These are phyloP conservation scores for Elymus sibiricus DNA, from an alignment of 176 grass and related monocot genomes.

Conservation along the genomic window DNA sequence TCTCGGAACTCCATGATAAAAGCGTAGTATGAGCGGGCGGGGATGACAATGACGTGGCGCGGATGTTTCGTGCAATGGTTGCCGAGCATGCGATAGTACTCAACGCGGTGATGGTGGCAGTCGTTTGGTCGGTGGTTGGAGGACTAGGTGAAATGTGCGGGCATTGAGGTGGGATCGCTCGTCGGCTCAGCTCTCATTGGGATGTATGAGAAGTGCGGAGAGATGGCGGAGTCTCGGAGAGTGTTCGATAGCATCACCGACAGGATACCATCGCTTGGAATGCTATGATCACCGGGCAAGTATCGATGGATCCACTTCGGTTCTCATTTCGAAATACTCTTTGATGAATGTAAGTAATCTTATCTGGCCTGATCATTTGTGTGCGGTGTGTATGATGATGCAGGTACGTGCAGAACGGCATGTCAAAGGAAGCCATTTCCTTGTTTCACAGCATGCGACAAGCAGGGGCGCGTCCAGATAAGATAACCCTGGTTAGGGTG, in stretches of 20 bases:
- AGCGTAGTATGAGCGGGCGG: neutral
- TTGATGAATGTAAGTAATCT: neutral
- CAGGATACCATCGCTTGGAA: conserved; percentile 72
- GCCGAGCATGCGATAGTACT: neutral
- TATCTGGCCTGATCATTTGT: conserved; percentile 2
- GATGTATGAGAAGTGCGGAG: conserved; percentile 41
- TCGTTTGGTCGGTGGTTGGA: conserved; percentile 56
- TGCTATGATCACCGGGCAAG: conserved; percentile 86
- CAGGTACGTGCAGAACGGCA: conserved; percentile 87
- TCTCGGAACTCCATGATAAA: conserved; percentile 39
- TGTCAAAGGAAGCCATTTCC: conserved; percentile 74
- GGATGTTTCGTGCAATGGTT: conserved; percentile 6
- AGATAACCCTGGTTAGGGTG: conserved; percentile 76
- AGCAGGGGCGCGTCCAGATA: conserved; percentile 43
- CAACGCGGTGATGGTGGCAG: neutral
- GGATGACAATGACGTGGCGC: conserved; percentile 7
- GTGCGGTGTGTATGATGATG: no score
- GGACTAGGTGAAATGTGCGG: conserved; percentile 13
- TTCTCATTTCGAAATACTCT: neutral
- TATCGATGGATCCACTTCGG: neutral
- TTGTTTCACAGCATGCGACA: conserved; percentile 69
- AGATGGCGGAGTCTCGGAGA: conserved; percentile 36
- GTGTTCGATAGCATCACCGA: conserved; percentile 48
- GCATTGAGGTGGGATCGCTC: conserved; percentile 35
- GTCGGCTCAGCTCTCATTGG: conserved; percentile 33